Conservation (phyloP, 345 rosid species). For the Lepidium aucheri region DNA sequence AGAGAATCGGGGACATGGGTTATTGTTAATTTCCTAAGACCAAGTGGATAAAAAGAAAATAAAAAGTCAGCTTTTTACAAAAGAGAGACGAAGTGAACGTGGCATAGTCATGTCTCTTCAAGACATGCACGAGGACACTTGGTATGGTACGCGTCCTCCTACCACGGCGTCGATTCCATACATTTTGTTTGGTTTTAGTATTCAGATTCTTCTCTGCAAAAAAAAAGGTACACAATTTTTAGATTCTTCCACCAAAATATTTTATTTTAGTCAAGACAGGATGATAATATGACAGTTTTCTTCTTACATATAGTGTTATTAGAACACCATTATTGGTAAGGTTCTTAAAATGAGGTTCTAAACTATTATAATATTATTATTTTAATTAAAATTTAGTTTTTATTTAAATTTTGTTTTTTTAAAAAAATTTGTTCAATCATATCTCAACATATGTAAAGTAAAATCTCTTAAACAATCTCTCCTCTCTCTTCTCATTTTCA, state of each 20-base stretch:
- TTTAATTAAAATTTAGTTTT: no score
- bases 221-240: no score
- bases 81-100: slow-evolving; percentile 23
- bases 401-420: no score
- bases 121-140: slow-evolving; percentile 30
- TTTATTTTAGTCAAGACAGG: background rate
- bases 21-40: background rate
- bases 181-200: slow-evolving; percentile 7
- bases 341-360: no score
- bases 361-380: no score
- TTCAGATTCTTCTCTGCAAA: background rate
- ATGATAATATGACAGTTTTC: background rate
- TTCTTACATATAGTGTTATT: background rate
- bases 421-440: no score
- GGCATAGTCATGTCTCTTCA: slow-evolving; percentile 12
- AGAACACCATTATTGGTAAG: no score
- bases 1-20: slow-evolving; percentile 3
- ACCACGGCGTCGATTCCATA: slow-evolving; percentile 15
- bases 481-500: no score
- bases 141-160: slow-evolving; percentile 25
- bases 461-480: no score
- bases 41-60: background rate
- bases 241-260: background rate
- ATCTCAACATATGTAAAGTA: no score
- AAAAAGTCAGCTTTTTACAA: background rate